Evolutionary conservation across 148 eudicot species (phyloP).

Genomic region (Hydrangea macrophylla): DNA sequence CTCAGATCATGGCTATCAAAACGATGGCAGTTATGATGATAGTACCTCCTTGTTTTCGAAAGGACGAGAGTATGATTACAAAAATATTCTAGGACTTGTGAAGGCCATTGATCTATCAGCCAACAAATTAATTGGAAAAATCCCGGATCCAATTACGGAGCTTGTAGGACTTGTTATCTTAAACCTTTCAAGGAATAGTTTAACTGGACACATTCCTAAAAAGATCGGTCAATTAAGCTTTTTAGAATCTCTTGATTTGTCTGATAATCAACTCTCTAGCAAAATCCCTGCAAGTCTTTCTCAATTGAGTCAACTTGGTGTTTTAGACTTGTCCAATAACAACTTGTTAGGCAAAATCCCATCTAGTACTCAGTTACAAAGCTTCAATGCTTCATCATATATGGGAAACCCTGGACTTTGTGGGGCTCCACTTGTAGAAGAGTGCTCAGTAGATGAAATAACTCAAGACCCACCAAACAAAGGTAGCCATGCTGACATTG

Average conservation of each 20-base stretch:
- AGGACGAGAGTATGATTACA: constrained; percentile 15
- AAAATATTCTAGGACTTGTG: not conserved
- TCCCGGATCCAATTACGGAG: constrained; percentile 10
- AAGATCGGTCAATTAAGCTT: constrained; percentile 17
- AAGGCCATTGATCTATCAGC: constrained; percentile 28
- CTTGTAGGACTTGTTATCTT: constrained; percentile 19
- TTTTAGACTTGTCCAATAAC: constrained; percentile 24
- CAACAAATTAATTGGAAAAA: constrained; percentile 17
- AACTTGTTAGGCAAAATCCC: constrained; percentile 26
- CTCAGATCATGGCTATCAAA: not conserved
- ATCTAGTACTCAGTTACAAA: constrained; percentile 21
- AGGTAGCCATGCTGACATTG: not conserved
- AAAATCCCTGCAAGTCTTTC: constrained; percentile 24
- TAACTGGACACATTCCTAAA: constrained; percentile 14
- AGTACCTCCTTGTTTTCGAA: constrained; percentile 1
- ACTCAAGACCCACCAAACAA: not conserved
- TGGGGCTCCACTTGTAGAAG: constrained; percentile 18
- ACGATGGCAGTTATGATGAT: not conserved
- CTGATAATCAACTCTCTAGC: constrained; percentile 21
- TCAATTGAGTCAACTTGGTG: constrained; percentile 15
- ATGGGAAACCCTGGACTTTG: constrained; percentile 26
- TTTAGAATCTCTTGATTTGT: constrained; percentile 25
- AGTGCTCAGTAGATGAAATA: constrained; percentile 17
- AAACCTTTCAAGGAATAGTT: constrained; percentile 25
- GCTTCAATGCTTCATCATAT: constrained; percentile 19